Evolutionary conservation across 2,329 filamentous ascomycete genomes (phyloP), one percentile per base, ranked within the genome.

Genomic region (Diaporthe vexans): DNA sequence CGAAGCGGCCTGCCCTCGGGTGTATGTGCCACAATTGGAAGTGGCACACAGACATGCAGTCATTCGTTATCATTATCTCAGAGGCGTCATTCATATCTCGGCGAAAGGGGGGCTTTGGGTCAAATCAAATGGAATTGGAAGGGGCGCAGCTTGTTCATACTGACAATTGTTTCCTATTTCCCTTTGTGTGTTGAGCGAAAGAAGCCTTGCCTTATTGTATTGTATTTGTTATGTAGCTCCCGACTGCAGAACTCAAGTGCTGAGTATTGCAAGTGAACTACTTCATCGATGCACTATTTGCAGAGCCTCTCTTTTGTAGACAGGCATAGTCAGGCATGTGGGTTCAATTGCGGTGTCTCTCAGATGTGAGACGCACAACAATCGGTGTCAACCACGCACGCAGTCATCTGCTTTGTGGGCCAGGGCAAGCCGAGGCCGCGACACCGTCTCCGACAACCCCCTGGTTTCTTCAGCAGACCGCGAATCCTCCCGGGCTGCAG

Each of bases 231-330:
- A 46, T 46, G 35, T 33, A 63, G 57, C 57, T 48, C 40, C 54
- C 15, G 24, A 35, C 67, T 52, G 54, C 37, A 56, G 56, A 21
- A 72, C 70, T 72, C 70, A 72, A 72, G 70, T 72, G 70, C 70
- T 72, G 70, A 72, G 70, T 72, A 52, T 72, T 72, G 70, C 59
- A 51, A 54, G 59, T 63, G 46, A 68, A 52, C n/a, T 6, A 68
- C 17, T 37, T 40, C 33, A 67, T 68, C 48, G 63, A 54, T 40
- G 63, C 48, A 35, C 61, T 19, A 37, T 40, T 54, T 11, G 9
- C 21, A 54, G 1, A 37, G 19, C 2, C 5, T 21, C 13, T 21
- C 7, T 40, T 54, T 19, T 2, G 63, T 67, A 33, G 17, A 68
- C 33, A 11, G 46, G 63, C 33, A 15, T 11, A 9, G 4, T 13